Percentiles rank a stretch among this genome's conserved stretches.
phyloP scores from a whole-genome alignment of 352 stramenopile species.

The Phytopythium sindhum region DNA sequence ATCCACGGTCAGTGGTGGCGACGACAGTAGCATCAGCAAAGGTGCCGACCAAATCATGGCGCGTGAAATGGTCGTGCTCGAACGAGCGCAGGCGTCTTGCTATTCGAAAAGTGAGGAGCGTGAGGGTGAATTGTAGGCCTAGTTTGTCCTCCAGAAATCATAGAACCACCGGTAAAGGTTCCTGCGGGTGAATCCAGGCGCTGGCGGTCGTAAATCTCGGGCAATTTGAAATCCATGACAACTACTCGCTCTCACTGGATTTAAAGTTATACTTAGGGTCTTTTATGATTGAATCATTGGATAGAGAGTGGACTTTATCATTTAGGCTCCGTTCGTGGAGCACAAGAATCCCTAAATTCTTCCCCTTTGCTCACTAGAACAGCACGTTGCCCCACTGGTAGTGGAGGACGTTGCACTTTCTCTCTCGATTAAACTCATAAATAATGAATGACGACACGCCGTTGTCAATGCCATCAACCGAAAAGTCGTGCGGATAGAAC shows the following conservation, averaged over 20 bases:
- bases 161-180: too few species aligned
- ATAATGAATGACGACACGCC: constrained; percentile 28
- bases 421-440: constrained; percentile 14
- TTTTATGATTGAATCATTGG: too few species aligned
- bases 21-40: background rate
- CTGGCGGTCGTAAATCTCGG: too few species aligned
- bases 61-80: too few species aligned
- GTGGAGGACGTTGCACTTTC: constrained; percentile 9
- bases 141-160: too few species aligned
- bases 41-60: too few species aligned
- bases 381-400: constrained; percentile 10
- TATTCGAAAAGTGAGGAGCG: background rate
- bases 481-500: constrained; percentile 15
- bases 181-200: too few species aligned
- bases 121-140: too few species aligned
- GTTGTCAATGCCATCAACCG: constrained; percentile 21
- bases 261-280: too few species aligned
- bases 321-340: background rate
- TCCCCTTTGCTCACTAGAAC: background rate
- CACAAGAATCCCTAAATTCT: background rate
- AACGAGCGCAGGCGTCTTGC: too few species aligned
- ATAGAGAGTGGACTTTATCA: too few species aligned
- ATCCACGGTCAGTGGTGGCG: background rate
- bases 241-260: background rate
- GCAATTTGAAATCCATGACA: too few species aligned